phyloP scores from a whole-genome alignment of 352 stramenopile species.

The Phytophthora rubi region DNA sequence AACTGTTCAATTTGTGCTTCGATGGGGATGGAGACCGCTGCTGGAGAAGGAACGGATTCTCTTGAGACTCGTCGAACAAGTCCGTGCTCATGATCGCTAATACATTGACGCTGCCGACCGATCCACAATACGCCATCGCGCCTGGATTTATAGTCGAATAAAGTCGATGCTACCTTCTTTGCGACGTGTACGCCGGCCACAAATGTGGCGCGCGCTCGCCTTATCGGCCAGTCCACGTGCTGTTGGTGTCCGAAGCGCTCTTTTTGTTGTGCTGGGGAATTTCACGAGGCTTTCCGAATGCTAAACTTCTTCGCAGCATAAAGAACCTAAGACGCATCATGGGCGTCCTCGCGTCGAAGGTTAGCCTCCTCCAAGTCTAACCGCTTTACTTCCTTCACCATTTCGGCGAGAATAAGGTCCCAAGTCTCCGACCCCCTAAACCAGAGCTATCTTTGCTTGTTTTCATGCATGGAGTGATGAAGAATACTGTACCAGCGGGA shows the following conservation, averaged over 20 bases:
- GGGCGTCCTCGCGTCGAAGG: constrained; percentile 23
- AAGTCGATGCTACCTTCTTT: neutral
- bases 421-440: neutral
- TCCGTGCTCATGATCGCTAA: constrained; percentile 74
- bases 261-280: constrained; percentile 6
- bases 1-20: constrained; percentile 16
- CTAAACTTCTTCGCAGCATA: neutral
- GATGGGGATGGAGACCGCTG: constrained; percentile 22
- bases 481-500: neutral
- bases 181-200: constrained; percentile 5
- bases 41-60: constrained; percentile 71
- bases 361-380: constrained; percentile 11
- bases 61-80: constrained; percentile 74
- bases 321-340: neutral
- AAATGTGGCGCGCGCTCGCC: neutral
- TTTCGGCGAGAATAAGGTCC: constrained; percentile 26
- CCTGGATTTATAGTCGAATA: neutral
- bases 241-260: constrained; percentile 7
- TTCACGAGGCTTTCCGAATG: neutral
- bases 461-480: neutral
- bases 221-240: neutral
- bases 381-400: neutral
- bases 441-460: neutral
- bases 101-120: constrained; percentile 74
- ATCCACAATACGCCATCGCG: constrained; percentile 58